Evolutionary conservation across 2,329 filamentous ascomycete species (phyloP).

Genomic region (Myrmaecium sp.): DNA sequence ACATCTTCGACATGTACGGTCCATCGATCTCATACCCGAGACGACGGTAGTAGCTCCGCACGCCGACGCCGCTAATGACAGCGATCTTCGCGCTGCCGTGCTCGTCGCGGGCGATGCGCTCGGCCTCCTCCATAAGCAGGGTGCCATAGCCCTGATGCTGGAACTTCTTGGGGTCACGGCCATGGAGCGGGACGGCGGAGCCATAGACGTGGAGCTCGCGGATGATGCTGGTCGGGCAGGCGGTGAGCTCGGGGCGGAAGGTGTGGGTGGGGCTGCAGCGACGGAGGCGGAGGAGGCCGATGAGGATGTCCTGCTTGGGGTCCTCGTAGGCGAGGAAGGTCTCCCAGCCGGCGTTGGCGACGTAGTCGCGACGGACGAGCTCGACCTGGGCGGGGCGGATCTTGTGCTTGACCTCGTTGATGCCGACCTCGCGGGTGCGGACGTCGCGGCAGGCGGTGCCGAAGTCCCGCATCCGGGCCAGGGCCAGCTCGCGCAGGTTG

Average conservation of each 20-base stretch:
- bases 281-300: constrained; percentile 71
- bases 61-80: constrained; percentile 94
- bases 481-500: constrained; percentile 78
- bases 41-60: constrained; percentile 85
- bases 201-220: constrained; percentile 94
- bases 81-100: constrained; percentile 89
- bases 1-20: constrained; percentile 41
- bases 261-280: constrained; percentile 89
- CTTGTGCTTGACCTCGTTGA: constrained; percentile 99
- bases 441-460: constrained; percentile 95
- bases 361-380: constrained; percentile 82
- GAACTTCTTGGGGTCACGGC: constrained; percentile 87
- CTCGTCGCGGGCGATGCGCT: constrained; percentile 84
- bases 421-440: constrained; percentile 85
- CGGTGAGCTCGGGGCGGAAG: constrained; percentile 70
- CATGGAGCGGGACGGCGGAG: constrained; percentile 92
- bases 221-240: constrained; percentile 80
- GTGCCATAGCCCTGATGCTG: constrained; percentile 97
- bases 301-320: constrained; percentile 93
- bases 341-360: constrained; percentile 93
- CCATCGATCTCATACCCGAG: constrained; percentile 90
- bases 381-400: constrained; percentile 93
- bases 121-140: constrained; percentile 91
- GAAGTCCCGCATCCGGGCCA: constrained; percentile 98
- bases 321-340: constrained; percentile 97